Evolutionary conservation across 2,329 filamentous ascomycete species (phyloP), one percentile per base, ranked within the genome.

Genomic region (Macrophomina tecta): DNA sequence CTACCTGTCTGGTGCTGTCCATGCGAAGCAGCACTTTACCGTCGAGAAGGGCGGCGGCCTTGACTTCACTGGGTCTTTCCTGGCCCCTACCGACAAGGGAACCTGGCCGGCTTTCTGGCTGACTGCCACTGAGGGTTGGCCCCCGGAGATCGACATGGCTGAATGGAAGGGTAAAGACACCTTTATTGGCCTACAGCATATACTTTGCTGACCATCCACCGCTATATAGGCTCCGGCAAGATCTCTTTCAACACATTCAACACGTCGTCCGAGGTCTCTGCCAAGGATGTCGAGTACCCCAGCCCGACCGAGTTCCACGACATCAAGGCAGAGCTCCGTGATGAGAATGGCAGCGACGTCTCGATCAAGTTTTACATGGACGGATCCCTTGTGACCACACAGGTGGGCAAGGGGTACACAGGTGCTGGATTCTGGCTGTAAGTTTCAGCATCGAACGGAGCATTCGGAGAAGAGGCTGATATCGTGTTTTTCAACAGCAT

Each of bases 51-150:
- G 74, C 0, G 78, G 79, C 1, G 80, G 80, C 0, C 74, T 79
- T 9, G 74, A 81, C 55, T 81, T 83, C 69, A 70, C 68, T 1
- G 80, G 74, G 0, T 73, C 77, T 12, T 81, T 83, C 67, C 72
- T 77, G 62, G 81, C 81, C 0, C 73, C 80, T 0, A 74, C 74
- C 0, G 71, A 70, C 5, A 70, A 77, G 67, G 81, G 84, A 6
- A 86, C 84, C 0, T 87, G 86, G 86, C 85, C 86, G 0, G 86
- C 86, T 0, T 87, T 87, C 70, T 87, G 85, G 86, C 74, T 87
- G 14, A 87, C 84, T 1, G 84, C 79, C 0, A 84, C 84, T 0
- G 72, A 84, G 52, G 79, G 81, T 0, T 88, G 86, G 86, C 86
- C 85, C 16, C 86, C 86, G 0, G 86, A 87, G 80, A 82, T 88